A percentile compares a stretch with the other conserved stretches of the same genome.
Conservation (phyloP, 352 stramenopile species). For the Phytophthora cryptogea region DNA sequence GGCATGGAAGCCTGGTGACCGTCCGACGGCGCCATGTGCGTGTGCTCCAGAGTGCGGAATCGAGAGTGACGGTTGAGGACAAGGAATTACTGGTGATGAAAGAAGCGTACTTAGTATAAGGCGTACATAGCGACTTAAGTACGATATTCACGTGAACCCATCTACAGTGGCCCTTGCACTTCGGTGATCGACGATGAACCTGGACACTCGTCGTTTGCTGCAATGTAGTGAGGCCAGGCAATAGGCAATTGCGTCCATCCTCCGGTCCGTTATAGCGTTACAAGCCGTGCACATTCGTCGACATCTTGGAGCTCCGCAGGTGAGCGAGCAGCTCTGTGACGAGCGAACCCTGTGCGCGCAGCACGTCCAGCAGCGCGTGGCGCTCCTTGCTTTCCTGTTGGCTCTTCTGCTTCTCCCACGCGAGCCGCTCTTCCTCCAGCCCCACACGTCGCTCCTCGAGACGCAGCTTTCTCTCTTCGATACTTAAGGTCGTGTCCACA, state of each 20-base stretch:
- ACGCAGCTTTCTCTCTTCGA: constrained; percentile 40
- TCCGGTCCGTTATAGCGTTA: constrained; percentile 13
- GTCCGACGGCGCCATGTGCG: constrained; percentile 39
- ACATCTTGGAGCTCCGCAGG: constrained; percentile 23
- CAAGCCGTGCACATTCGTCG: constrained; percentile 13
- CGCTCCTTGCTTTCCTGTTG: constrained; percentile 37
- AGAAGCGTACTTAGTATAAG: too few relatives aligned
- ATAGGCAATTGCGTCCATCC: neutral
- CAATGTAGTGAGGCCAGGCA: too few relatives aligned
- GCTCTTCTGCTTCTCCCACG: constrained; percentile 40
- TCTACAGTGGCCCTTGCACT: too few relatives aligned
- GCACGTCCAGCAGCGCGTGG: constrained; percentile 41
- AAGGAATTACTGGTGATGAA: constrained; percentile 27
- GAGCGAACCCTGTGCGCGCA: constrained; percentile 38
- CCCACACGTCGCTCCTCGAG: constrained; percentile 38
- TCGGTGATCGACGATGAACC: too few relatives aligned
- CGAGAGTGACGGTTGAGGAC: constrained; percentile 27
- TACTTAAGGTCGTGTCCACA: constrained; percentile 8
- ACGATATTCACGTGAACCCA: too few relatives aligned
- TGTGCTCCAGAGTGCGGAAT: constrained; percentile 27
- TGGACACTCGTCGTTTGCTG: too few relatives aligned
- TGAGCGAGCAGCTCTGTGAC: constrained; percentile 39
- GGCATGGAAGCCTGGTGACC: constrained; percentile 8
- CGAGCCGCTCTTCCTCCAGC: constrained; percentile 41
- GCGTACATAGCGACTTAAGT: too few relatives aligned